Base-by-base conservation (phyloP, 2,329 filamentous ascomycete species). In the Arachnopeziza araneosa region DNA sequence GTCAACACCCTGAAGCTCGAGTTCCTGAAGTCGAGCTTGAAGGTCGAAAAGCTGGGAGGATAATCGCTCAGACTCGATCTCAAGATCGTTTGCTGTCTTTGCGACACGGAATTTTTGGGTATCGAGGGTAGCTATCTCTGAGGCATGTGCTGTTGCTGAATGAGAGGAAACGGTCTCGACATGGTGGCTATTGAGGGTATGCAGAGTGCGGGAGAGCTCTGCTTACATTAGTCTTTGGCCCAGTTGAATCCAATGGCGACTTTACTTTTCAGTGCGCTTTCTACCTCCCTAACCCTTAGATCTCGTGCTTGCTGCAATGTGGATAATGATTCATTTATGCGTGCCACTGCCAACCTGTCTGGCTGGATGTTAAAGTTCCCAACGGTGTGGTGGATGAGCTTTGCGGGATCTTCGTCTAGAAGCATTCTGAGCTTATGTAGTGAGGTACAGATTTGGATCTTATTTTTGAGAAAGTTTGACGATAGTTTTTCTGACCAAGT, bases 31-130 rank as follows among this genome's bases (percentile, higher is more conserved):
- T 10, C 88, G 82, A 51, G 86, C 86, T 63, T 86, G 85, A 60
- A 97, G 77, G 69, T 93, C 85, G 17, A 87, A 89, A 6, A 91
- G 77, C 74, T 96, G 90, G 6, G 85, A 84, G 59, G 90, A 86
- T 52, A 98, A 78, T n/a, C 93, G 83, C 79, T 98, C 93, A n/a
- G 90, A 89, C 77, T 99, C 95, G 71, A 93, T 92, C 78, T 97
- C 93, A 7, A 95, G 80, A 73, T 98, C 93, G 1, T 85, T 88
- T 0, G 90, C 91, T 19, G 90, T 86, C 75, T 98, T 98, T n/a
- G 93, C 93, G 60, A 91, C 88, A 67, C 92, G 88, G 77, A 98
- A 98, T 72, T 97, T 97, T 68, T 93, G 87, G 1, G 91, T 96
- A 75, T 98, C 93, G 63, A 97, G 86, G 50, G 88, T 84, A 22